These are phyloP conservation scores for Ogataea parapolymorpha DNA, from an alignment of 805 yeast genomes.

Conservation along the genomic window DNA sequence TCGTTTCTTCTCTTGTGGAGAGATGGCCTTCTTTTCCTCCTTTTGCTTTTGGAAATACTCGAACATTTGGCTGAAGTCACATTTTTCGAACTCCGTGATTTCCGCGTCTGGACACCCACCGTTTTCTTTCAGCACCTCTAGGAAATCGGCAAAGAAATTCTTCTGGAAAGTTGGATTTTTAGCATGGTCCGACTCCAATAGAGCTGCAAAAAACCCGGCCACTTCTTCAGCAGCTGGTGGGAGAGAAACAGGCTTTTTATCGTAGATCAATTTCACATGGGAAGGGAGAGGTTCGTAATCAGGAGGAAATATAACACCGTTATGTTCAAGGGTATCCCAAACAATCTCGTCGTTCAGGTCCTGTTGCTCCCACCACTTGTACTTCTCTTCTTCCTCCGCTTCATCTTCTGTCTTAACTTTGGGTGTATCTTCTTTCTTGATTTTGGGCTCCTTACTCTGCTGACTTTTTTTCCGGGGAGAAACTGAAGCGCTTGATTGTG, in stretches of 20 bases:
- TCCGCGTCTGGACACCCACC: conserved; percentile 58
- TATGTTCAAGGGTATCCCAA: conserved; percentile 85
- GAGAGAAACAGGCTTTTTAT: conserved; percentile 69
- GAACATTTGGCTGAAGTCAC: conserved; percentile 76
- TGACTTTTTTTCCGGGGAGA: conserved; percentile 4
- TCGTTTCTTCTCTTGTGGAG: conserved; percentile 71
- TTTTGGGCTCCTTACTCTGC: conserved; percentile 1
- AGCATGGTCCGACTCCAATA: conserved; percentile 85
- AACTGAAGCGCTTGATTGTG: conserved; percentile 1
- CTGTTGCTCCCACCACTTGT: conserved; percentile 80
- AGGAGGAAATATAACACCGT: conserved; percentile 93
- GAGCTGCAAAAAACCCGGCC: conserved; percentile 91
- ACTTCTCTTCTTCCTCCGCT: conserved; percentile 57
- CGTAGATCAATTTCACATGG: conserved; percentile 70
- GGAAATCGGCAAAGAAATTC: conserved; percentile 82
- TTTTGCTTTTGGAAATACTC: conserved; percentile 66
- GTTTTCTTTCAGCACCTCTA: conserved; percentile 58
- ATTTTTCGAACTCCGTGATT: conserved; percentile 56
- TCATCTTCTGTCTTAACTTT: conserved; percentile 26
- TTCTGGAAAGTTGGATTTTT: conserved; percentile 80
- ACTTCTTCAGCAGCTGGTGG: conserved; percentile 91
- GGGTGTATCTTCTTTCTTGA: conserved; percentile 19
- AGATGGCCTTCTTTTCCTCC: conserved; percentile 66
- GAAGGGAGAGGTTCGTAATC: conserved; percentile 82
- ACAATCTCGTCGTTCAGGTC: conserved; percentile 71